Evolutionary conservation across 805 yeast species (phyloP), one percentile per base, ranked within the genome.

Genomic region (Metschnikowia gelsemii): DNA sequence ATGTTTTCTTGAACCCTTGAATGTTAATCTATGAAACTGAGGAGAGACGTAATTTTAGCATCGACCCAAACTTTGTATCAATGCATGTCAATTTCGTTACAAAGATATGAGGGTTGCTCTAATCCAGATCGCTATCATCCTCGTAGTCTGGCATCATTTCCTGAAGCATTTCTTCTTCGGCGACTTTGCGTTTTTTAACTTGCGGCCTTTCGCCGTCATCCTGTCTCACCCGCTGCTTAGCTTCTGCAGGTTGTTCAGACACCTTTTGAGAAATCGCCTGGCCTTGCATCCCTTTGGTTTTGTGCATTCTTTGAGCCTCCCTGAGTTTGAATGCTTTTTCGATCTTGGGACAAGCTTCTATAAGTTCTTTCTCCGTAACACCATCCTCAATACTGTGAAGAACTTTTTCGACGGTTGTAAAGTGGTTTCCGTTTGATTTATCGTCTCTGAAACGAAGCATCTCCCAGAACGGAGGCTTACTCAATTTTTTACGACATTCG

Each of bases 391-490:
- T 93, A 57, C 95, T 84, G 49, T 81, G 79, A 32, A 91, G 64
- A 24, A 93, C 89, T 57, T 85, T 91, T 46, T 80, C 80, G 5
- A 90, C 96, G 18, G 87, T 89, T 9, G 80, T 70, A 12, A 80
- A 63, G 61, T 88, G 96, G 61, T 93, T 93, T 7, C 95, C 98
- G 57, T 86, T 83, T 13, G 76, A 63, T 58, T 93, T 93, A 63
- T 93, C 99, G 65, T 93, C 96, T 59, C 99, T 75, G 62, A 91
- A 93, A 46, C 99, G 73, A 43, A 91, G 61, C 69, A 87, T 73
- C 45, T 79, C 79, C 99, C 99, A 93, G 33, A 74, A 76, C 3
- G 84, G 83, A 2, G 63, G 62, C 16, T 64, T 64, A 34, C 75
- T 73, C 18, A 68, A 66, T 46, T 81, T 84, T 57, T 81, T 78